Evolutionary conservation across 1,139 yeast genomes (phyloP).

Genomic region (Suhomyces taliae): DNA sequence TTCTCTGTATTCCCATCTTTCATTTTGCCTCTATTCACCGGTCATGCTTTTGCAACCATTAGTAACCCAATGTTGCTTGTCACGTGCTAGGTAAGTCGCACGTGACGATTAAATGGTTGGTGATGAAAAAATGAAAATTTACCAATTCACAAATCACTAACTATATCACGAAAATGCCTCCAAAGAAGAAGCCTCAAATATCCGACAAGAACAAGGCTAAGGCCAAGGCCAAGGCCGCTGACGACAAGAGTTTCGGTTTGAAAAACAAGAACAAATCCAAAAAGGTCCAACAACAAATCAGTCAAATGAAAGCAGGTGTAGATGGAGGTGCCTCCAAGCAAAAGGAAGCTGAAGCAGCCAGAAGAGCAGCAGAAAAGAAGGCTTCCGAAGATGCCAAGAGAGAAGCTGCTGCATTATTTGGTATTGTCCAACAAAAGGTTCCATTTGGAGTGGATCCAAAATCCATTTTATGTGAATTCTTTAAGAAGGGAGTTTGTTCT

Average conservation of each 20-base stretch:
- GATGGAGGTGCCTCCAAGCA: conserved; percentile 64
- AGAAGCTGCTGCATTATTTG: conserved; percentile 80
- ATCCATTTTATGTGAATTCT: conserved; percentile 85
- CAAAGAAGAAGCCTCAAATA: conserved; percentile 60
- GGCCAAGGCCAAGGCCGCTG: conserved; percentile 68
- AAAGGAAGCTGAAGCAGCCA: conserved; percentile 74
- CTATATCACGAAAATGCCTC: conserved; percentile 39
- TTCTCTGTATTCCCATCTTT: too few relatives aligned
- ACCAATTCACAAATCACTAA: background rate
- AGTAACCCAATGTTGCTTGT: background rate
- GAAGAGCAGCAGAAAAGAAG: conserved; percentile 81
- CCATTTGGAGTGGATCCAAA: conserved; percentile 99
- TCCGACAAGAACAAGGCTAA: conserved; percentile 63
- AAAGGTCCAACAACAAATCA: conserved; percentile 83
- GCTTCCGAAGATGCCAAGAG: conserved; percentile 87
- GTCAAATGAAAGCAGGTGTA: conserved; percentile 68
- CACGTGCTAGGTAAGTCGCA: background rate
- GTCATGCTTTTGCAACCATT: background rate
- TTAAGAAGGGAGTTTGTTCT: conserved; percentile 86
- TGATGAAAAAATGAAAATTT: conserved; percentile 2
- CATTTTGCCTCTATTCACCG: too few relatives aligned
- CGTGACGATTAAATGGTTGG: background rate
- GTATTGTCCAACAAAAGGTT: conserved; percentile 76
- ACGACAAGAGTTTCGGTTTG: conserved; percentile 92
- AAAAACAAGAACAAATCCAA: conserved; percentile 92